phyloP scores from a whole-genome alignment of 352 stramenopile genomes.

The Globisporangium ultimum region DNA sequence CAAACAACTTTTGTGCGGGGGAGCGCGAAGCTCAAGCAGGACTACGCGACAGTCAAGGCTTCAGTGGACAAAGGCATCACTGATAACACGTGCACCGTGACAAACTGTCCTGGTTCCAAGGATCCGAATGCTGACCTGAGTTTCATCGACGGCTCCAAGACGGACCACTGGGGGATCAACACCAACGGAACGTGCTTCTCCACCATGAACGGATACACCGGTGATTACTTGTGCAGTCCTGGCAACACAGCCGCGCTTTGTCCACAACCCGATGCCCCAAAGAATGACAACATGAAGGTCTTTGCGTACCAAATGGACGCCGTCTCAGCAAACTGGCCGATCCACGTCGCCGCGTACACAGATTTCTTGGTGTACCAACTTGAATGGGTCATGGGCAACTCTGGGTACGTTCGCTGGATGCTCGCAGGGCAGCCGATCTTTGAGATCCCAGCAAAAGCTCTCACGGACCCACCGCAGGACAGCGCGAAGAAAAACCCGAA shows the following conservation, averaged over 20 bases:
- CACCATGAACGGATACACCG: slow-evolving; percentile 57
- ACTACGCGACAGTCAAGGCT: slow-evolving; percentile 31
- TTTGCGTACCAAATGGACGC: slow-evolving; percentile 91
- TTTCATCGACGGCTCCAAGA: slow-evolving; percentile 28
- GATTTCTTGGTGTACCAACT: slow-evolving; percentile 33
- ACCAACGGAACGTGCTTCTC: slow-evolving; percentile 62
- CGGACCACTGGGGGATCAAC: slow-evolving; percentile 54
- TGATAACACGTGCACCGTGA: slow-evolving; percentile 39
- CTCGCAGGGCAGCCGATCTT: slow-evolving; percentile 79
- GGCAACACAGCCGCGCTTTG: slow-evolving; percentile 40
- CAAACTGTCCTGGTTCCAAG: slow-evolving; percentile 39
- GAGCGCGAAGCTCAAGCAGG: slow-evolving; percentile 21
- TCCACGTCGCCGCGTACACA: slow-evolving; percentile 63
- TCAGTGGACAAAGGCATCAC: slow-evolving; percentile 38
- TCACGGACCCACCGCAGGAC: slow-evolving; percentile 37
- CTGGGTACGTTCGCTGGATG: slow-evolving; percentile 43
- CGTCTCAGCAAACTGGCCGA: slow-evolving; percentile 89
- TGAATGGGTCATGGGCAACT: slow-evolving; percentile 32
- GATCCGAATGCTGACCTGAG: slow-evolving; percentile 52
- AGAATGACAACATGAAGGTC: slow-evolving; percentile 25
- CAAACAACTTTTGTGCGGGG: slow-evolving; percentile 56
- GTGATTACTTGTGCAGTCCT: slow-evolving; percentile 51
- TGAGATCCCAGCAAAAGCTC: slow-evolving; percentile 53
- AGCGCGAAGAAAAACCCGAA: slow-evolving; percentile 28
- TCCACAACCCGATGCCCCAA: slow-evolving; percentile 3